Base-by-base conservation (phyloP, 805 yeast genomes). In the Starmerella vitae region DNA sequence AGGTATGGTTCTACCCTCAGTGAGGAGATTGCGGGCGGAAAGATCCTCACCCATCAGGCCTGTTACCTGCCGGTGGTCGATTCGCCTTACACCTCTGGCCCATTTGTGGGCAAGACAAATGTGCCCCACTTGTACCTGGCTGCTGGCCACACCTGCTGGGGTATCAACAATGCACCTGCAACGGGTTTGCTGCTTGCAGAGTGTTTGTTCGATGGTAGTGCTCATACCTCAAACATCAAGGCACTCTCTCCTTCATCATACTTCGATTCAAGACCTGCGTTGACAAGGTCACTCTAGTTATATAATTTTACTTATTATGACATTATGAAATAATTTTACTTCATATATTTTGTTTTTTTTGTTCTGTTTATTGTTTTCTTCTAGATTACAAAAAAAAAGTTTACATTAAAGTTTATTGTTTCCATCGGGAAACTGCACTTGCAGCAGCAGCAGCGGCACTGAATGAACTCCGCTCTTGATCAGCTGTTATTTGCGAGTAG, bases 101-200 rank as follows among this genome's bases (percentile, higher is more conserved):
- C 98, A 0, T 65, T 91, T 38, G 77, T 88, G 50, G 98, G 98
- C 33, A 88, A 82, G 51, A 88, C 97, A 0, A 85, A 85, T 53
- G 93, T 86, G 6, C 73, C 71, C 18, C 76, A 77, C 44, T 63
- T 88, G 44, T 80, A 65, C 51, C 59, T 88, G 40, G 94, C 95
- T 2, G 73, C 88, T 13, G 98, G 97, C 0, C 98, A 88, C 60
- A 80, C 94, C 13, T 91, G 97, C 62, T 88, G 98, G 98, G 98
- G 98, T 18, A 91, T 88, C 46, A 91, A 88, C 62, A 88, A 91
- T 59, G 95, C 95, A 0, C 96, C 96, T 1, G 96, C 81, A 3
- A 86, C 96, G 0, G 98, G 98, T n/a, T 75, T 83, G 54, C 69
- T 91, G 28, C 70, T 88, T 76, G 76, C 94, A 47, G 97, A 88